These are phyloP conservation scores for Chrysochromulina tobinii DNA, from an alignment of 78 protist genomes.

Conservation along the genomic window DNA sequence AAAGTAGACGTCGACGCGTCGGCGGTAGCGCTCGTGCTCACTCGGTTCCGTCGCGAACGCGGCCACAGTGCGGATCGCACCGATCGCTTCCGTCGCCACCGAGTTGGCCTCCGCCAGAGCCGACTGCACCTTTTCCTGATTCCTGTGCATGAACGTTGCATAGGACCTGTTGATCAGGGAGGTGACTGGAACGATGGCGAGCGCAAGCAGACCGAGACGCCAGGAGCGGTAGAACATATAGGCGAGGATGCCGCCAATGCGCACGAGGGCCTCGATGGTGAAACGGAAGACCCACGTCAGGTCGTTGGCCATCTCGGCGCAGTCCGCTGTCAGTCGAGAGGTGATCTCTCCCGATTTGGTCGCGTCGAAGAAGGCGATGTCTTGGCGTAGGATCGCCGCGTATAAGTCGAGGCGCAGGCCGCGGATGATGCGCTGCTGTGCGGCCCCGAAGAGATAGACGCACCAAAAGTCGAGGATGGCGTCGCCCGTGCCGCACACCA, in stretches of 20 bases:
- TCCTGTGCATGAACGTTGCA: too few relatives aligned
- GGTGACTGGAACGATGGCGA: conserved; percentile 16
- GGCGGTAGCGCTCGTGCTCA: background rate
- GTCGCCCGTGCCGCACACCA: conserved; percentile 13
- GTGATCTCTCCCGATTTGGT: conserved; percentile 21
- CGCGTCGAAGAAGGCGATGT: conserved; percentile 38
- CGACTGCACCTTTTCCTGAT: too few relatives aligned
- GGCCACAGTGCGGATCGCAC: conserved; percentile 21
- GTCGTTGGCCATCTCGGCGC: conserved; percentile 53
- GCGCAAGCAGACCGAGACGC: conserved; percentile 16
- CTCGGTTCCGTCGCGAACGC: background rate
- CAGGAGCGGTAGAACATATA: background rate
- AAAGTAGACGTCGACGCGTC: background rate
- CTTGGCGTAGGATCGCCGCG: conserved; percentile 16
- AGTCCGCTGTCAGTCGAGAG: conserved; percentile 31
- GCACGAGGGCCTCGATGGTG: conserved; percentile 50
- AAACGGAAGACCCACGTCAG: conserved; percentile 51
- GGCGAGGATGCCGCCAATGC: conserved; percentile 23
- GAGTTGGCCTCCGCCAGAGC: conserved; percentile 42
- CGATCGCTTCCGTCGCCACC: conserved; percentile 33
- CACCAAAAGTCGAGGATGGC: conserved; percentile 51
- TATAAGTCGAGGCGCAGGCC: conserved; percentile 27
- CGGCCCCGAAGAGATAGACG: conserved; percentile 42
- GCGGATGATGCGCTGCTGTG: conserved; percentile 42
- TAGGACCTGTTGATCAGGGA: too few relatives aligned